Evolutionary conservation across 75 land plant species (phyloP), one percentile per base, ranked within the genome.

Genomic region (Cunninghamia lanceolata): DNA sequence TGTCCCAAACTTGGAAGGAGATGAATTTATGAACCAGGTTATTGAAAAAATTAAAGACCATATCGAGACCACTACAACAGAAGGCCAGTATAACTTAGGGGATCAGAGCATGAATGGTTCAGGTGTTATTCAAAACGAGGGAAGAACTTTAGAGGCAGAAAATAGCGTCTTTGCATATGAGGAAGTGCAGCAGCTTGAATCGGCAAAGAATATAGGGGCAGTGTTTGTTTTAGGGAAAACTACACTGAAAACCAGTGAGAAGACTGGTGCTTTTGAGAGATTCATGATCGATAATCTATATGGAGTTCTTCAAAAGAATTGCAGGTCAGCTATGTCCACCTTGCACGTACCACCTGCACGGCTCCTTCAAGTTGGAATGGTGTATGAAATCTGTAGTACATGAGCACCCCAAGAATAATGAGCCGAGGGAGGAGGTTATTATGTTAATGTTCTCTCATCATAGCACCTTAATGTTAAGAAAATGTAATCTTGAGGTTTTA

Each of bases 161-260:
- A 50, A 50, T 50, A 50, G 2, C 53, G 13, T 50, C 14, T 50
- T 16, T 50, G 53, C 16, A 13, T 14, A 50, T 50, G 53, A 50
- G 53, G 94, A 91, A 39, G 35, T 86, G 7, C 68, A 52, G 3
- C 59, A 84, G 88, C 87, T 93, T 9, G 86, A 88, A 63, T 28
- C 34, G 42, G 93, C 94, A 4, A 82, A 83, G 83, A 73, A 16
- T 28, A 85, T 56, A 1, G 94, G 93, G 4, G 90, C 82, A 15
- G 88, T 90, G 13, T 91, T 87, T 83, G 91, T 93, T 4, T 28
- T 93, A 63, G 94, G 93, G 39, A 88, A 87, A 86, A 85, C 87
- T 28, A 87, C 87, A 13, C 82, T 92, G 19, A 87, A 75, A 84
- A 82, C 77, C 4, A 81, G 47, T 34, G 46, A 82, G 14, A 83